phyloP scores from a whole-genome alignment of 1,139 yeast species.

The Saccharomyces hybrid region DNA sequence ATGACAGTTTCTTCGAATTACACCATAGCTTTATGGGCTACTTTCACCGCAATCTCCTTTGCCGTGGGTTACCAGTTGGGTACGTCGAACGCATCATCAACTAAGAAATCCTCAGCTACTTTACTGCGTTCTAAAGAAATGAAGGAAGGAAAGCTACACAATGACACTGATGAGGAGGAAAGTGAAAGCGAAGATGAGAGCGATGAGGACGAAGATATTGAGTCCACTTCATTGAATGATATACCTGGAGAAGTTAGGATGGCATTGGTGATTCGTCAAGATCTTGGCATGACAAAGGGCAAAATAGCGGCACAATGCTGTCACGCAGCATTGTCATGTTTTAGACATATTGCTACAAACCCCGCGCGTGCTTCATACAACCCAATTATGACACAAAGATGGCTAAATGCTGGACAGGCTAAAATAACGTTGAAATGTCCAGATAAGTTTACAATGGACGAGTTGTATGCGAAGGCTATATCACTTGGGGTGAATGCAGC shows the following conservation, averaged over 20 bases:
- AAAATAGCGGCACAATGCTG: slow-evolving; percentile 97
- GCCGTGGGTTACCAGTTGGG: neutral
- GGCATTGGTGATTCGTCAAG: slow-evolving; percentile 85
- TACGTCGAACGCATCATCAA: slow-evolving; percentile 9
- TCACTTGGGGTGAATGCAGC: slow-evolving; percentile 71
- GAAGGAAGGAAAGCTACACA: slow-evolving; percentile 17
- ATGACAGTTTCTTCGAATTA: slow-evolving; percentile 14
- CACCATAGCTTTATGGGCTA: slow-evolving; percentile 3
- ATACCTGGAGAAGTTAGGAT: slow-evolving; percentile 75
- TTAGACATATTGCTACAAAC: slow-evolving; percentile 56
- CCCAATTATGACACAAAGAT: slow-evolving; percentile 54
- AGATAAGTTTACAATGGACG: slow-evolving; percentile 67
- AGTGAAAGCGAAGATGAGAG: slow-evolving; percentile 32
- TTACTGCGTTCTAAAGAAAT: slow-evolving; percentile 10
- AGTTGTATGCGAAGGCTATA: slow-evolving; percentile 72
- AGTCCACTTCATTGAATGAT: slow-evolving; percentile 50
- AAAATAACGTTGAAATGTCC: slow-evolving; percentile 82
- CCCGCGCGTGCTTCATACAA: slow-evolving; percentile 47
- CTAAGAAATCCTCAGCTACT: slow-evolving; percentile 8
- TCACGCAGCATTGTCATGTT: slow-evolving; percentile 93
- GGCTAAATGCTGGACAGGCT: slow-evolving; percentile 90
- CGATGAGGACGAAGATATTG: slow-evolving; percentile 47
- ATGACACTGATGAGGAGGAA: slow-evolving; percentile 30
- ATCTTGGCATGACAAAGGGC: slow-evolving; percentile 88
- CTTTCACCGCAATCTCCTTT: neutral